phyloP scores from a whole-genome alignment of 139 green algal genomes.

The Ulvella scutata region DNA sequence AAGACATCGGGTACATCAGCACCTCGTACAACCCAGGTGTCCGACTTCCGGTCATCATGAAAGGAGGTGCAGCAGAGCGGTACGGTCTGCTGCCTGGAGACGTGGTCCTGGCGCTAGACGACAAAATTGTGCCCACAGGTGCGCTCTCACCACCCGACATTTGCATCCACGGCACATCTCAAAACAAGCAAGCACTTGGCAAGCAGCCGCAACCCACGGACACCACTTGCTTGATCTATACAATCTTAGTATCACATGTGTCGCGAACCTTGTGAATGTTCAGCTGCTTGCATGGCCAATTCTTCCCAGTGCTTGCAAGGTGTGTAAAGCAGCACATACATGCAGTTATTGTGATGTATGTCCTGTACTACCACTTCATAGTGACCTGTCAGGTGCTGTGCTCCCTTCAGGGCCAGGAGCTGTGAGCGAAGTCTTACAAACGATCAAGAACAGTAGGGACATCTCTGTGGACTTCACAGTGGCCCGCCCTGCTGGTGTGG shows the following conservation, averaged over 20 bases:
- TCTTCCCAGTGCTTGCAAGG: too few relatives aligned
- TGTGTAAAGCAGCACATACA: too few relatives aligned
- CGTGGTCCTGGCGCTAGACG: conserved; percentile 49
- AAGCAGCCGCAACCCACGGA: too few relatives aligned
- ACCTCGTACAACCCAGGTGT: conserved; percentile 59
- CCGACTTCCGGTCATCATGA: conserved; percentile 35
- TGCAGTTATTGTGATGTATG: too few relatives aligned
- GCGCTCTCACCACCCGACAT: neutral
- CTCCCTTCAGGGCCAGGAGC: neutral
- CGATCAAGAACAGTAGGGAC: conserved; percentile 31
- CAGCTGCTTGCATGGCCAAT: too few relatives aligned
- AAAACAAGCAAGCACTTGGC: neutral
- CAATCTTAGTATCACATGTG: too few relatives aligned
- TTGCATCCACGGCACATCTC: neutral
- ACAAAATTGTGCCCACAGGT: conserved; percentile 19
- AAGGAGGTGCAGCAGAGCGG: conserved; percentile 25
- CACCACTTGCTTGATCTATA: too few relatives aligned
- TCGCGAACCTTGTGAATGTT: too few relatives aligned
- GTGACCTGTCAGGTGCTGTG: neutral
- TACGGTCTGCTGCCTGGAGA: conserved; percentile 57
- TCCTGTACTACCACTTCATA: neutral
- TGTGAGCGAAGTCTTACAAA: conserved; percentile 35
- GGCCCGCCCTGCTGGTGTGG: conserved; percentile 2
- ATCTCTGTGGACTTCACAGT: conserved; percentile 16
- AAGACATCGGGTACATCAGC: conserved; percentile 47